Base-by-base conservation (phyloP, 2,329 filamentous ascomycete species). In the Didymosphaeria variabile region DNA sequence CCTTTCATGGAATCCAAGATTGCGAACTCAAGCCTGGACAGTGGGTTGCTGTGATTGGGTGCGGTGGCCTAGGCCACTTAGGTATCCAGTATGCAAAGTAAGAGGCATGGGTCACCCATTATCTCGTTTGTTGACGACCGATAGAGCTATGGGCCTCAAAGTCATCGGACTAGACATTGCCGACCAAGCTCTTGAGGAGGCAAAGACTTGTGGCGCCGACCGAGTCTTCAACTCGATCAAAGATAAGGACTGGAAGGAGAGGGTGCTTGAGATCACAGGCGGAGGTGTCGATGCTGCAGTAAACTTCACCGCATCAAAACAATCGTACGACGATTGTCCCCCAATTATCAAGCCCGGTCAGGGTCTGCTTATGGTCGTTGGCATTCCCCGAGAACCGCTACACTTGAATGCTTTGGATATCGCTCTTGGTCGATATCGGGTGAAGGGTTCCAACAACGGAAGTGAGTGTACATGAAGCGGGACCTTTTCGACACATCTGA, bases 401-500 rank as follows among this genome's bases (percentile, higher is more conserved):
- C 60, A 72, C 50, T 68, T 77, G 36, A 77, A 74, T 58, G 74
- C 67, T 1, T 38, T 77, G 50, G 74, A 76, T 56, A 70, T 77
- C 61, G 74, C 74, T 6, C 57, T 76, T 19, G 68, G 69, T 1
- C 52, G 65, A 26, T 77, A 67, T 45, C 59, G 63, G 13, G 58
- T 76, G 17, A 74, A 71, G 59, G 74, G 74, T 1, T 67, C 70
- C 42, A 77, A 72, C 57, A 77, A 77, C 49, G 73, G 74, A 53
- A 75, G 71, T 75, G 63, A 69, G 72, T 71, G 19, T 15, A 21
- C 23, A 8, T 8, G 42, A 5, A 17, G 12, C 10, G 29, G 17
- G 21, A 55, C 47, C n/a, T 80, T 85, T 36, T 70, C 73, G 49
- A 73, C 77, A 78, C 42, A 82, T 81, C n/a, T 83, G 73, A 63